Base-by-base conservation (phyloP, 2,329 filamentous ascomycete genomes). In the Fusarium sp. region DNA sequence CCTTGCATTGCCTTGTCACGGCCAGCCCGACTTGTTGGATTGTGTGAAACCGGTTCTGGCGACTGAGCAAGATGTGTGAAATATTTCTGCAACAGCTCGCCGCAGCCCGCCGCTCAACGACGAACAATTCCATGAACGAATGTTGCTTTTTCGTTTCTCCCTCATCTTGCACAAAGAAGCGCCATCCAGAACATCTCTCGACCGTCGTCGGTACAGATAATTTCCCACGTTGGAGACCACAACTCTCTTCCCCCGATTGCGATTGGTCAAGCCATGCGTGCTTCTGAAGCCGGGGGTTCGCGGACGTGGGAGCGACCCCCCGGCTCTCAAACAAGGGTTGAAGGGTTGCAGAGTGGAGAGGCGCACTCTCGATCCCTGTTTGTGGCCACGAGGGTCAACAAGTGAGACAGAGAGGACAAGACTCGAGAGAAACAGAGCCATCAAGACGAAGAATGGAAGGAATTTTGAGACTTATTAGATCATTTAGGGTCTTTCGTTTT, bases 221-320 rank as follows among this genome's bases (percentile, higher is more conserved):
- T 78, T 78, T 78, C 76, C 73, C 75, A 71, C 43, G 69, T 69
- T 75, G 73, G 71, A 64, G 73, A 64, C 72, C 27, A n/a, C 58
- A 74, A 39, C 63, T 54, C 61, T 48, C 20, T 43, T 64, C n/a
- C 9, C 18, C 33, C 11, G 43, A 14, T 45, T 41, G 22, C 39
- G 33, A 78, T 78, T 78, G 76, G 76, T 14, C 41, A 54, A 43
- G 37, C 52, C 52, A 66, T 73, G 24, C 48, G 9, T 29, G 16
- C 50, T 50, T 33, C 29, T 63, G 56, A 48, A 24, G 61, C 67
- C 41, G 67, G 64, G 73, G 50, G 63, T 64, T 68, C 13, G 64
- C 18, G 39, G 45, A 54, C 35, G 68, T 73, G 64, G 76, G 70
- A 62, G 67, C 58, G 59, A 67, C 29, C 65, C 57, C 39, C 39